Base-by-base conservation (phyloP, 2,329 filamentous ascomycete species). In the Ophiostoma ips region DNA sequence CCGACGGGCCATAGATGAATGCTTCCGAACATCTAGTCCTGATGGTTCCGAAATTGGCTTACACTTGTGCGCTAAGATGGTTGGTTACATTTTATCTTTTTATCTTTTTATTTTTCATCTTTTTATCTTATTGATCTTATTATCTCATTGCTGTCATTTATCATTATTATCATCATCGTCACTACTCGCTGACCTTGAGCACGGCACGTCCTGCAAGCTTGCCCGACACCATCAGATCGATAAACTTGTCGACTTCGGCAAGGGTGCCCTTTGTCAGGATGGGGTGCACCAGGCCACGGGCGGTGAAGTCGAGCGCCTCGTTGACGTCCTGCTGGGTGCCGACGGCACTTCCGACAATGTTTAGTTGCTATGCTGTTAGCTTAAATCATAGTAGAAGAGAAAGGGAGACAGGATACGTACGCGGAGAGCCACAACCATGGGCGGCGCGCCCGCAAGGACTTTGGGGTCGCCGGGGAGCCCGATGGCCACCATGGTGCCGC, bases 401-500 rank as follows among this genome's bases (percentile, higher is more conserved):
- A 48, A 3, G 13, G 34, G 9, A 3, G 9, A 3, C n/a, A n/a
- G n/a, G n/a, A n/a, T n/a, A n/a, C 49, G 18, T 41, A 51, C 53
- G 49, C 50, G 51, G 13, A 55, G 40, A 1, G 51, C 51, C 35
- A 55, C 9, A 47, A 52, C 44, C 21, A 55, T 11, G 2, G 53
- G 53, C 3, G 53, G 49, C 3, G 47, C 47, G 2, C 53, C 53
- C 1, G 48, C 51, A 1, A 55, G 21, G 11, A 52, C 37, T 6
- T 24, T 28, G 1, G 89, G 87, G 56, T 81, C 74, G 30, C 84
- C 83, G 5, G 90, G 90, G 16, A 95, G 72, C 61, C 89, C 89
- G 60, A 96, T 90, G 67, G 85, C 89, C 55, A 95, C 79, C 61
- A 95, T 83, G 35, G 78, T 76, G 51, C 89, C 89, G 52, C 81